Base-by-base conservation (phyloP, 1,139 yeast genomes). In the Kodamaea arcana region DNA sequence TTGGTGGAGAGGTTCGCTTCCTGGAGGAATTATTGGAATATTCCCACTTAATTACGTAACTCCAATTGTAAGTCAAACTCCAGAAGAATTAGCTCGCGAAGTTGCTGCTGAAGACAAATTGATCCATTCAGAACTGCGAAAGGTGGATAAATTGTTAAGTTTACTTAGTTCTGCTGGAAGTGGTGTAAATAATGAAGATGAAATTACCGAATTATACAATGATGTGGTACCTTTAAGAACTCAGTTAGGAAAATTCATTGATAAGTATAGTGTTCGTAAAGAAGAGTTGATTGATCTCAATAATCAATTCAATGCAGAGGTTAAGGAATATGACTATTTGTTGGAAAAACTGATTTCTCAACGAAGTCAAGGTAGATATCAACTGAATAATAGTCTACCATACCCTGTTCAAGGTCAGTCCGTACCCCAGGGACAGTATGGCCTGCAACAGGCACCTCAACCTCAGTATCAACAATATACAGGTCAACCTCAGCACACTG, bases 41-140 rank as follows among this genome's bases (percentile, higher is more conserved):
- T 88, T 92, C 60, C 98, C 98, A 0, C 71, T 86, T 39, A 92
- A 92, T 57, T 92, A 92, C 53, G 97, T 92, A 1, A 78, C 88
- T 3, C 90, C 90, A 3, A 65, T 88, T 9, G 75, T 80, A 1
- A 83, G 79, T 33, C 82, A 83, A 29, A 69, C 85, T 0, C 71
- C 76, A 1, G 72, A 72, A 32, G 69, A 68, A 35, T 41, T 66
- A 8, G 50, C 49, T 2, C 47, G 47, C 15, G 75, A 69, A 39
- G 29, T 46, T 6, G 57, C 56, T 24, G 34, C 47, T 9, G 75
- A 69, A 41, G 47, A 50, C 20, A 43, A 46, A 9, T 42, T 69
- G 20, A 47, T 68, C 15, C 42, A 50, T 12, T 42, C 39, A 3
- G 71, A 66, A 22, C 58, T 56, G 52, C 56, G 51, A 29, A 50